phyloP scores from a whole-genome alignment of 352 stramenopile genomes.

The Globisporangium spiculum region DNA sequence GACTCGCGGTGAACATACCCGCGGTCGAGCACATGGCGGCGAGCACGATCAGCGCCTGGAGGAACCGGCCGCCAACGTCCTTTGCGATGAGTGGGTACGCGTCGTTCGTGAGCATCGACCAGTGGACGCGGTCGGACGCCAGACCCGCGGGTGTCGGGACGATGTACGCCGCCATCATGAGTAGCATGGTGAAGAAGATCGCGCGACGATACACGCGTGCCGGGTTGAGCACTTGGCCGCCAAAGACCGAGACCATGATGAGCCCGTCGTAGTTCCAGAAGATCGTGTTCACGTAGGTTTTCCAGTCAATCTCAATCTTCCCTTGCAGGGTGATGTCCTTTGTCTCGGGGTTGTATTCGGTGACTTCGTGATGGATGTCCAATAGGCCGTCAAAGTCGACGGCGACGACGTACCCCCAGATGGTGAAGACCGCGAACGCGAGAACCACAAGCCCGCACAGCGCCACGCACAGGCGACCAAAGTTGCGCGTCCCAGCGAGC shows the following conservation, averaged over 20 bases:
- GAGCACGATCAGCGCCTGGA: conserved; percentile 73
- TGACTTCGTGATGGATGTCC: conserved; percentile 31
- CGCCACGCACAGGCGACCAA: conserved; percentile 28
- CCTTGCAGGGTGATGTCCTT: conserved; percentile 61
- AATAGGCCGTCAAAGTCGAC: conserved; percentile 36
- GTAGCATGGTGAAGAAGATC: conserved; percentile 71
- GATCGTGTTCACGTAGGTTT: conserved; percentile 89
- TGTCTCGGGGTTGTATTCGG: conserved; percentile 16
- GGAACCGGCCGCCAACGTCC: conserved; percentile 67
- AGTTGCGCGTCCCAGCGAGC: conserved; percentile 33
- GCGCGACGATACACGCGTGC: conserved; percentile 77
- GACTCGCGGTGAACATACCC: conserved; percentile 77
- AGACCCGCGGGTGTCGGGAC: conserved; percentile 82
- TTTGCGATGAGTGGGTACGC: conserved; percentile 69
- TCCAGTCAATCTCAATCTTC: conserved; percentile 63
- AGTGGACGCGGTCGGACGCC: neutral
- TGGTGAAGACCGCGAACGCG: conserved; percentile 38
- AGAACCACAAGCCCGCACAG: conserved; percentile 33
- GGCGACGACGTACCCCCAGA: conserved; percentile 33
- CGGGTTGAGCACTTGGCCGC: conserved; percentile 87
- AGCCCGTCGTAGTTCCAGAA: conserved; percentile 97
- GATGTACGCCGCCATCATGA: conserved; percentile 84
- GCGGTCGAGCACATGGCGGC: conserved; percentile 75
- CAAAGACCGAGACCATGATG: conserved; percentile 88
- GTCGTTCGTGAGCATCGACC: conserved; percentile 64